Evolutionary conservation across 371 early-diverging fungal species (phyloP).

Genomic region (Rhizopus sp.): DNA sequence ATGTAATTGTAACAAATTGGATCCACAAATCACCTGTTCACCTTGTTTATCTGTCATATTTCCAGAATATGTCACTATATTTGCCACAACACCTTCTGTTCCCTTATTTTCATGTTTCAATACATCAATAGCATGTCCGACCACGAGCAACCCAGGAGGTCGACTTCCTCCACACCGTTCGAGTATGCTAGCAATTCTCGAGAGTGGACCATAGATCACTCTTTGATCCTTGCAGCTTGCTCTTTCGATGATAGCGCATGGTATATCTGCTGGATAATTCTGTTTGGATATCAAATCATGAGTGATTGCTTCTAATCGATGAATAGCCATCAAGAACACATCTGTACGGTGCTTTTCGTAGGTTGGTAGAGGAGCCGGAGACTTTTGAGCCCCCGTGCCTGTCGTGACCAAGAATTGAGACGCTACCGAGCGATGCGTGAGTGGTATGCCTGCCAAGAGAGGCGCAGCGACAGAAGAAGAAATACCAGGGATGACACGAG

Average conservation of each 20-base stretch:
- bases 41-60: constrained; percentile 7
- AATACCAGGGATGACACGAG: constrained; percentile 83
- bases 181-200: constrained; percentile 59
- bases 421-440: constrained; percentile 88
- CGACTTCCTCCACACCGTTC: constrained; percentile 69
- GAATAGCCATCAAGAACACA: constrained; percentile 89
- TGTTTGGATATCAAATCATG: constrained; percentile 55
- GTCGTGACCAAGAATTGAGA: constrained; percentile 87
- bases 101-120: constrained; percentile 39
- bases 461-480: constrained; percentile 80
- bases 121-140: constrained; percentile 61
- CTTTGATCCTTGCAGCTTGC: constrained; percentile 77
- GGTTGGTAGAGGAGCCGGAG: constrained; percentile 58
- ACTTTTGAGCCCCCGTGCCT: constrained; percentile 65
- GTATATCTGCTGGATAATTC: constrained; percentile 63
- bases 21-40: neutral
- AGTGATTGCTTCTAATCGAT: constrained; percentile 64
- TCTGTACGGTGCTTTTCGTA: constrained; percentile 72
- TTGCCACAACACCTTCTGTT: constrained; percentile 37
- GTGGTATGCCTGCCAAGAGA: constrained; percentile 76
- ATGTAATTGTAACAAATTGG: constrained; percentile 37
- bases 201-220: constrained; percentile 60
- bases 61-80: constrained; percentile 24
- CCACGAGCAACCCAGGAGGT: constrained; percentile 77
- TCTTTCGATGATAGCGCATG: constrained; percentile 76